phyloP scores from a whole-genome alignment of 495 filamentous ascomycete species.

The Chaetomidium leptoderma region DNA sequence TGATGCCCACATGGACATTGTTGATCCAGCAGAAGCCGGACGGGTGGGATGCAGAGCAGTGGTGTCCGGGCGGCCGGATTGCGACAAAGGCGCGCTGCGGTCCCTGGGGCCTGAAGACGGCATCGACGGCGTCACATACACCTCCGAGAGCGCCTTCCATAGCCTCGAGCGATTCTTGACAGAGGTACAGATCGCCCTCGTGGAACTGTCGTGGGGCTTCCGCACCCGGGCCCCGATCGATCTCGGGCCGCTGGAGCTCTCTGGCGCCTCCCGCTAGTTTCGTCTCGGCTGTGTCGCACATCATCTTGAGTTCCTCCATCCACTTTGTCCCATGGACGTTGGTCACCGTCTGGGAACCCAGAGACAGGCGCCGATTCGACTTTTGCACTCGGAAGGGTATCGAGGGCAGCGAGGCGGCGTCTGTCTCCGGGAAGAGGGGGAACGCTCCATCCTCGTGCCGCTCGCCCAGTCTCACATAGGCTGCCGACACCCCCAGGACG shows the following conservation, averaged over 20 bases:
- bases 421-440: constrained; percentile 51
- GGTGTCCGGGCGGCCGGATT: constrained; percentile 85
- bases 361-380: constrained; percentile 58
- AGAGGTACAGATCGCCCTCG: constrained; percentile 84
- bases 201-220: constrained; percentile 57
- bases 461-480: constrained; percentile 81
- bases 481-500: constrained; percentile 74
- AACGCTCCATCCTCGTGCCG: constrained; percentile 68
- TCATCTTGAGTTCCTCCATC: constrained; percentile 84
- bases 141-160: constrained; percentile 85
- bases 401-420: constrained; percentile 49
- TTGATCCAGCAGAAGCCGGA: constrained; percentile 99
- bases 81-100: constrained; percentile 73
- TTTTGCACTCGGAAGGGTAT: constrained; percentile 81
- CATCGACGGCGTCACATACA: constrained; percentile 86
- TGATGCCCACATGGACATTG: constrained; percentile 95
- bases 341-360: constrained; percentile 66
- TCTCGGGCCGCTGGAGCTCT: constrained; percentile 63
- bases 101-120: constrained; percentile 61
- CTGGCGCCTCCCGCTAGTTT: constrained; percentile 69
- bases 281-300: constrained; percentile 74
- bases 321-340: constrained; percentile 80
- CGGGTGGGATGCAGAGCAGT: constrained; percentile 81
- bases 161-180: constrained; percentile 75
- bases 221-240: constrained; percentile 43